Percentiles rank a stretch among this genome's conserved stretches.
Conservation (phyloP, 257 asterid species). For the Salvia splendens region DNA sequence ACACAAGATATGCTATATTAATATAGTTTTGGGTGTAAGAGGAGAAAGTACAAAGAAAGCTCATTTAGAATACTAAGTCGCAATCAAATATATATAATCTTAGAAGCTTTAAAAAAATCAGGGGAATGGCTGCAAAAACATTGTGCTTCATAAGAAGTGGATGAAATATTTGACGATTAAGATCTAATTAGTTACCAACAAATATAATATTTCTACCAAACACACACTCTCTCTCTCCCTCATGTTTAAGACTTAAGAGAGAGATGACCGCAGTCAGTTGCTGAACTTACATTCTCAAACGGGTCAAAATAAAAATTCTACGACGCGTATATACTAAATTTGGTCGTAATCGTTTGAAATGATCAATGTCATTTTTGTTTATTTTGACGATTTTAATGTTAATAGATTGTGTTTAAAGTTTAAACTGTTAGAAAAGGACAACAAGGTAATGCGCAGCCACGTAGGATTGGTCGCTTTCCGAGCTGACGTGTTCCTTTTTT, state of each 20-base stretch:
- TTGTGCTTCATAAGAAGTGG: neutral
- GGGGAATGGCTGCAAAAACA: neutral
- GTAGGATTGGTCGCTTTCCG: neutral
- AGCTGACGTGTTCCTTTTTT: neutral
- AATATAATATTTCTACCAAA: neutral
- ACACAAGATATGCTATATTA: neutral
- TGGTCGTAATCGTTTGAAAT: neutral
- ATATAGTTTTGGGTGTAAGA: neutral
- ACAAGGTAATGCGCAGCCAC: neutral
- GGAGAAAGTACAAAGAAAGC: constrained; percentile 7
- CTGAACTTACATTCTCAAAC: neutral
- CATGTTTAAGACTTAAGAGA: too few relatives aligned
- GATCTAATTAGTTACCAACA: neutral
- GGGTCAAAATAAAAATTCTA: constrained; percentile 2
- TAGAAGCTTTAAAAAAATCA: neutral
- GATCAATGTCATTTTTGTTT: neutral
- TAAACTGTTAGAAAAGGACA: neutral
- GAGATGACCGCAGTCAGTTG: too few relatives aligned
- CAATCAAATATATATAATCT: neutral
- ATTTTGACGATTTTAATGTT: neutral
- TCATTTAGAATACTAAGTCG: neutral
- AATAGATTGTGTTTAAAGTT: too few relatives aligned
- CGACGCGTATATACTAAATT: neutral
- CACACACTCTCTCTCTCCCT: too few relatives aligned
- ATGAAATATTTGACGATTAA: neutral